Conservation (phyloP, 768 basidiomycete genomes). For the Pisolithus orientalis region DNA sequence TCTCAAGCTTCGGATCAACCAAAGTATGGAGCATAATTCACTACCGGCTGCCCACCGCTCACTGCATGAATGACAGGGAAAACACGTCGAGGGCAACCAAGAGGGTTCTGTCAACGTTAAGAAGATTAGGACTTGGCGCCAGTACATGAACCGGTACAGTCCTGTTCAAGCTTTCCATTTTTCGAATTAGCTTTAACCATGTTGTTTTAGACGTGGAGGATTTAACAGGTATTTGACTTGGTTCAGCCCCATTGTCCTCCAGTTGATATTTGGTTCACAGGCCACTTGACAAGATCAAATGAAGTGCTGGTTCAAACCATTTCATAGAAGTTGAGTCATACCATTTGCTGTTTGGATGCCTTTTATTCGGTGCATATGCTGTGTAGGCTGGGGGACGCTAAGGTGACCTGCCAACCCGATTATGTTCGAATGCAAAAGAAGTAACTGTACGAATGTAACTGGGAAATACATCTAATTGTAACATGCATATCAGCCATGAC, state of each 20-base stretch:
- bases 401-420: background rate
- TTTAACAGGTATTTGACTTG: conserved; percentile 61
- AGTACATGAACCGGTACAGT: conserved; percentile 92
- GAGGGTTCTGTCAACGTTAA: conserved; percentile 61
- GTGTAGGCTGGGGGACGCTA: background rate
- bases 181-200: conserved; percentile 6
- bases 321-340: conserved; percentile 13
- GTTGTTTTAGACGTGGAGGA: conserved; percentile 59
- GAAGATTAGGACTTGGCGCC: conserved; percentile 88
- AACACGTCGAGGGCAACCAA: conserved; percentile 78
- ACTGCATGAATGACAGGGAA: conserved; percentile 44
- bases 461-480: conserved; percentile 16
- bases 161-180: background rate
- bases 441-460: background rate
- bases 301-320: conserved; percentile 9
- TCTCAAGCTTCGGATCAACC: conserved; percentile 81
- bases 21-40: conserved; percentile 48
- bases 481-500: conserved; percentile 19
- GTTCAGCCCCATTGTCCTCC: background rate
- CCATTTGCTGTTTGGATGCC: conserved; percentile 1
- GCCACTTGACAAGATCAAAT: conserved; percentile 95
- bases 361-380: conserved; percentile 5
- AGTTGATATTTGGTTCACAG: conserved; percentile 35
- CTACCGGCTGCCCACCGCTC: background rate
- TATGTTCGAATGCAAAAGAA: too few species aligned